Conservation (phyloP, 2,329 filamentous ascomycete genomes). For the Paradendryphiella salina region DNA sequence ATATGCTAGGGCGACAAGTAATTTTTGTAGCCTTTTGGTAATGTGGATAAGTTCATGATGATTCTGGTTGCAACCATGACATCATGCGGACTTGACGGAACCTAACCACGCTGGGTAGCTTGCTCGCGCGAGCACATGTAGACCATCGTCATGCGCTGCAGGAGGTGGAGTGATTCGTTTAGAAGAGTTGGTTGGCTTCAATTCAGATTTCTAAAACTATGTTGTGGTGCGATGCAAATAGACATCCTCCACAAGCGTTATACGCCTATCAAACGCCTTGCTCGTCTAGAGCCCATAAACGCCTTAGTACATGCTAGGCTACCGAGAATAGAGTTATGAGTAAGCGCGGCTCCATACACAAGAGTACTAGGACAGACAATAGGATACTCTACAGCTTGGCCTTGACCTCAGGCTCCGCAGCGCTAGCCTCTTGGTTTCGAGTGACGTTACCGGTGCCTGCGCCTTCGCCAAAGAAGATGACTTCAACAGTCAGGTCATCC, state of each 20-base stretch:
- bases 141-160: background rate
- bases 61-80: slow-evolving; percentile 17
- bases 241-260: background rate
- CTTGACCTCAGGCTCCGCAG: slow-evolving; percentile 54
- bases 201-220: background rate
- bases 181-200: background rate
- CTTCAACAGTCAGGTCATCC: slow-evolving; percentile 94
- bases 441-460: slow-evolving; percentile 75
- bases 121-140: slow-evolving; percentile 8
- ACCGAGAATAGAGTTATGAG: background rate
- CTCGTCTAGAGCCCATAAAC: slow-evolving; percentile 11
- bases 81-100: slow-evolving; percentile 18
- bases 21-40: background rate
- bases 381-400: slow-evolving; percentile 51
- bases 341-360: background rate
- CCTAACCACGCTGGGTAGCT: slow-evolving; percentile 6
- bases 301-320: slow-evolving; percentile 8
- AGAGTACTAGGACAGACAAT: background rate
- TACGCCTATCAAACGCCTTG: slow-evolving; percentile 13
- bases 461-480: slow-evolving; percentile 94
- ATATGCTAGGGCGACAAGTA: background rate
- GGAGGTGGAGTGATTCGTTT: background rate
- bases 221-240: slow-evolving; percentile 1
- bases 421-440: slow-evolving; percentile 85
- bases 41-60: slow-evolving; percentile 5